phyloP scores from a whole-genome alignment of 345 rosid species.

The Excoecaria cochinchinensis region DNA sequence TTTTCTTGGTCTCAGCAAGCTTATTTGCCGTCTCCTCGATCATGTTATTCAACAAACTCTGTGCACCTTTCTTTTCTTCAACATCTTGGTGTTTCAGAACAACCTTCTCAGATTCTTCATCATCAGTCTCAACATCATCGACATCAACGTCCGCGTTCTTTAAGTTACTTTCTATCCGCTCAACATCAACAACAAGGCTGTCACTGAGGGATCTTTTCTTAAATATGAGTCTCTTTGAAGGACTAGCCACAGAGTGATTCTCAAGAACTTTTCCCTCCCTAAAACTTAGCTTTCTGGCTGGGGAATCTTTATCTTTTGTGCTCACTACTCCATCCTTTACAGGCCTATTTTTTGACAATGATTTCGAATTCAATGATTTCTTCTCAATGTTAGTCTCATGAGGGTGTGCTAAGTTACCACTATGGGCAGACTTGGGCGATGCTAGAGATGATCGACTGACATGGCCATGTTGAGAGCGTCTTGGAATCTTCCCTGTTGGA shows the following conservation, averaged over 20 bases:
- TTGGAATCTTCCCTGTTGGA: slow-evolving; percentile 16
- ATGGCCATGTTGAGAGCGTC: not conserved
- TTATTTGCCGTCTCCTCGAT: slow-evolving; percentile 33
- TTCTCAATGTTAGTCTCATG: slow-evolving; percentile 20
- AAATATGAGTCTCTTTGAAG: slow-evolving; percentile 20
- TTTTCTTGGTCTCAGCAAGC: slow-evolving; percentile 24
- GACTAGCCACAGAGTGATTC: not conserved
- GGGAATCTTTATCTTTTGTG: slow-evolving; percentile 22
- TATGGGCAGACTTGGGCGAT: not conserved
- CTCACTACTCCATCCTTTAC: slow-evolving; percentile 27
- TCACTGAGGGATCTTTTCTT: slow-evolving; percentile 10
- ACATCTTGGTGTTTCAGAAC: slow-evolving; percentile 16
- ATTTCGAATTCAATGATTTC: slow-evolving; percentile 14
- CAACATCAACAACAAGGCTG: not conserved
- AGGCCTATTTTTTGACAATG: slow-evolving; percentile 26
- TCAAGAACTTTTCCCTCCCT: slow-evolving; percentile 18
- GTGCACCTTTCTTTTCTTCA: slow-evolving; percentile 16
- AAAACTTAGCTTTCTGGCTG: slow-evolving; percentile 14
- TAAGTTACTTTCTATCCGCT: not conserved
- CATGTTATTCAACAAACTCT: slow-evolving; percentile 22
- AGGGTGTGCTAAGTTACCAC: slow-evolving; percentile 7
- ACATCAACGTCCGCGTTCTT: not conserved
- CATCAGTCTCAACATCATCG: not conserved
- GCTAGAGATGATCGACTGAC: not conserved
- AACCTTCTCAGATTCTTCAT: slow-evolving; percentile 4